Evolutionary conservation across 2,329 filamentous ascomycete genomes (phyloP).

Genomic region (Pseudocercospora fijiensis): DNA sequence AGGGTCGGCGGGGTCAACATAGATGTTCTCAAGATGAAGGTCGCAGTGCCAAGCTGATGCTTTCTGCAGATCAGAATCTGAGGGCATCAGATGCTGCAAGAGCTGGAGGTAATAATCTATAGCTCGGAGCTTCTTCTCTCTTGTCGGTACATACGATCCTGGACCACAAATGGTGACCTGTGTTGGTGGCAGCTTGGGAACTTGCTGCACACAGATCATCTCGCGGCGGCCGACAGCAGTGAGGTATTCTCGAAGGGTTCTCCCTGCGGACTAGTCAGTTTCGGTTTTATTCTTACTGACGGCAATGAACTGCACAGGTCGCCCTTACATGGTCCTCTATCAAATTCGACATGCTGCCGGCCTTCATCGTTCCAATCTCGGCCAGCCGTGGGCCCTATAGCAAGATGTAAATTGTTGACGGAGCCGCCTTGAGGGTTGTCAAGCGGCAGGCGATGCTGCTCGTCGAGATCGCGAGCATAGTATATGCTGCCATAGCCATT

Average conservation of each 20-base stretch:
- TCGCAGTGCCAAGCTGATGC: conserved; percentile 41
- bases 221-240: too few relatives aligned
- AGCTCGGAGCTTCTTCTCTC: conserved; percentile 37
- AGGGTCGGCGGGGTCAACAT: conserved; percentile 37
- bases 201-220: too few relatives aligned
- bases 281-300: too few relatives aligned
- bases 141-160: conserved; percentile 40
- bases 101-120: conserved; percentile 25
- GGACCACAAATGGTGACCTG: conserved; percentile 36
- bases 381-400: conserved; percentile 41
- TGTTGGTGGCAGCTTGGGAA: too few relatives aligned
- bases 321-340: conserved; percentile 43
- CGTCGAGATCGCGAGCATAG: conserved; percentile 33
- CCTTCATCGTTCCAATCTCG: conserved; percentile 38
- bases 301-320: neutral
- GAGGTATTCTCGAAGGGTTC: too few relatives aligned
- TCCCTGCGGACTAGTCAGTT: too few relatives aligned
- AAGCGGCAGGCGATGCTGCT: neutral
- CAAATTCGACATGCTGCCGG: conserved; percentile 34
- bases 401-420: conserved; percentile 35
- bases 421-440: conserved; percentile 13
- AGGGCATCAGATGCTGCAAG: conserved; percentile 20
- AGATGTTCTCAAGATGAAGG: conserved; percentile 43
- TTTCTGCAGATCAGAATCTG: conserved; percentile 5
- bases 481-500: conserved; percentile 39